Conservation (phyloP, 2,329 filamentous ascomycete species). For the Rhynchosporium graminicola region DNA sequence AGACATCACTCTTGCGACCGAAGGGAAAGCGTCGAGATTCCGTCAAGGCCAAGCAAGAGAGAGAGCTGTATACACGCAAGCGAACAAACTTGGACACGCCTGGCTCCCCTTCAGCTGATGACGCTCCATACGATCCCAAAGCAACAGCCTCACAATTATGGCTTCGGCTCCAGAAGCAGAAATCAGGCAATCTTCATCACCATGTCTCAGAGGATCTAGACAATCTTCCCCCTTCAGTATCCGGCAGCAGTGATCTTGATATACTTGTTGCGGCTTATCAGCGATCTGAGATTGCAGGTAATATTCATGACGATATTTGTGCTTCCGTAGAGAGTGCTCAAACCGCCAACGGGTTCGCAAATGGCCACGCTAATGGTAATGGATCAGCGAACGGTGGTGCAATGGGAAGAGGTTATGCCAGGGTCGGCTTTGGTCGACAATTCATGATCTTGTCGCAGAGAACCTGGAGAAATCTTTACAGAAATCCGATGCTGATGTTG, state of each 20-base stretch:
- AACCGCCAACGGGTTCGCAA: constrained; percentile 64
- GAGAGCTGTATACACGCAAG: constrained; percentile 85
- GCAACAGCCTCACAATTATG: constrained; percentile 56
- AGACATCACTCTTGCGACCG: constrained; percentile 63
- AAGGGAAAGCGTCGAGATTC: constrained; percentile 75
- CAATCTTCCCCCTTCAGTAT: constrained; percentile 59
- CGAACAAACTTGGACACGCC: constrained; percentile 65
- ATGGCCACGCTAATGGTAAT: constrained; percentile 55
- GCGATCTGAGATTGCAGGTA: constrained; percentile 73
- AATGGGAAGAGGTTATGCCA: constrained; percentile 77
- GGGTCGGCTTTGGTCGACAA: constrained; percentile 77
- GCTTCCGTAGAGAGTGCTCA: constrained; percentile 65
- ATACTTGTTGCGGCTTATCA: constrained; percentile 74
- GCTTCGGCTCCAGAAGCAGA: constrained; percentile 58
- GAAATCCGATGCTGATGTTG: constrained; percentile 97
- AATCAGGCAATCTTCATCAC: constrained; percentile 53
- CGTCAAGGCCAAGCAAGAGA: constrained; percentile 81
- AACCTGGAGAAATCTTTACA: constrained; percentile 96
- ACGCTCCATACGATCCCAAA: constrained; percentile 46
- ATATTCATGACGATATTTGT: constrained; percentile 76
- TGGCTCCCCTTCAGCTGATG: constrained; percentile 60
- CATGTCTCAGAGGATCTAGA: constrained; percentile 71
- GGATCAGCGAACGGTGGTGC: constrained; percentile 52
- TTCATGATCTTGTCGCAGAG: constrained; percentile 87
- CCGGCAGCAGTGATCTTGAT: constrained; percentile 74